Evolutionary conservation across 1,139 yeast species (phyloP), one percentile per base, ranked within the genome.

Genomic region (Chernovozyma aurita): DNA sequence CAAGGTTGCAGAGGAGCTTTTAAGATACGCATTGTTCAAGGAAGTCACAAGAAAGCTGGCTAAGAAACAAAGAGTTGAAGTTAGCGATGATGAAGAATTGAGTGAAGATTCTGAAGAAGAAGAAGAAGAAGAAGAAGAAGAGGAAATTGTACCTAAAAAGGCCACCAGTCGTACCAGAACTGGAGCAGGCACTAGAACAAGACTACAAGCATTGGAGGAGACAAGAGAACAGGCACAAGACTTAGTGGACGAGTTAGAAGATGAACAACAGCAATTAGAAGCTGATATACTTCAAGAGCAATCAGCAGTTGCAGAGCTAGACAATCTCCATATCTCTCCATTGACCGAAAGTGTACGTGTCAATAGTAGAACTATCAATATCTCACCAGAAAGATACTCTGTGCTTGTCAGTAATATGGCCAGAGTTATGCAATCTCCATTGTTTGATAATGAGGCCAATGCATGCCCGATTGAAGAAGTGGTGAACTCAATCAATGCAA

Each of bases 21-120:
- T 92, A 47, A 73, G 95, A 52, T 92, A 76, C 58, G 94, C 98
- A 1, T 66, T 94, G 47, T 85, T 90, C 69, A 84, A 83, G 54
- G 95, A 86, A 55, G 78, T 80, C 5, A 62, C 75, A 29, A 66
- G 61, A 45, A 65, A 61, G 43, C 38, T 52, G 22, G 44, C 54
- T 31, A 61, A 61, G 59, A 63, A 62, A 55, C 65, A 62, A 42
- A 63, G 52, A 45, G 42, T 29, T 39, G 50, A 41, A 3, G 44
- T 42, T 9, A 50, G 44, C 17, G 47, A 39, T 4, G 59, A 46
- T 9, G 50, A 35, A 3, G 47, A 37, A 42, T 38, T 31, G 18
- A 48, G 45, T 13, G 32, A 42, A 13, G 38, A 41, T 14, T 12
- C 28, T 45, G 51, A 42, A 39, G 55, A 52, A 31, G 43, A 41